Evolutionary conservation across 2,329 filamentous ascomycete species (phyloP), one percentile per base, ranked within the genome.

Genomic region (Setomelanomma holmii): DNA sequence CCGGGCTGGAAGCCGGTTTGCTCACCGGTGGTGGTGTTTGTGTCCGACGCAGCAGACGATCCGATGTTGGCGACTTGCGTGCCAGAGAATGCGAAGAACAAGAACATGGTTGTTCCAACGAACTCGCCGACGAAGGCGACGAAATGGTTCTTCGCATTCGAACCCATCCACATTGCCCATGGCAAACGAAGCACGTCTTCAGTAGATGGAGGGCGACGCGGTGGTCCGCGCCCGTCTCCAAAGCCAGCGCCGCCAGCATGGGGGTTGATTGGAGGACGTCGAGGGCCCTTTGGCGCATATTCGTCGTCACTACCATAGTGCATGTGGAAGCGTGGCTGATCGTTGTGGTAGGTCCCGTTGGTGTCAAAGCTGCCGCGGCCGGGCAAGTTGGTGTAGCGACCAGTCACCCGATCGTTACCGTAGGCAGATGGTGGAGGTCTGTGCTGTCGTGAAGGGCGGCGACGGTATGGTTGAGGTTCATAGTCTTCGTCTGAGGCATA

Each of bases 1-100:
- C 69, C 64, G 12, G 78, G 70, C n/a, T 78, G 75, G 58, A 80
- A 79, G 7, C 77, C 78, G 0, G 78, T 78, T 1, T 71, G 63
- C 10, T 71, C 77, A 46, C 76, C 75, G 0, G 79, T 78, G 0
- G 78, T 80, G 1, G 78, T 79, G 14, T 57, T 58, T 17, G 40
- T 36, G 1, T 73, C 69, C 39, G 59, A 56, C 1, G 52, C 75
- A 51, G 77, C 71, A 23, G 68, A 69, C 46, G 78, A 82, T 27
- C 75, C 79, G 16, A 83, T 75, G 58, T 79, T 79, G 19, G 77
- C 77, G n/a, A 78, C 76, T 48, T 79, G 77, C 1, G 77, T 76
- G 5, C 76, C 78, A 1, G 69, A 67, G 35, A 80, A 73, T 14
- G 77, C 77, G 45, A 80, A 77, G 68, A 74, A 79, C 24, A 80